These are phyloP conservation scores for barley (Hordeum vulgare) DNA, from an alignment of 176 grass and related monocot species.

Conservation along the genomic window MorexV3_pseudomolecules_assembly NC_058520.1:91708234-91708733, in stretches of 20 bases:
- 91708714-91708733: conserved; percentile 67
- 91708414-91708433: too few relatives aligned
- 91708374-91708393: too few relatives aligned
- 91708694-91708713: background rate
- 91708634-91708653: background rate
- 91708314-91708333: too few relatives aligned
- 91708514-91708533: background rate
- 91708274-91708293: too few relatives aligned
- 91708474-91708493: conserved; percentile 33
- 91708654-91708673: background rate
- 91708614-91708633: conserved; percentile 69
- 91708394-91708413: too few relatives aligned
- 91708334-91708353: too few relatives aligned
- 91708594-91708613: conserved; percentile 82
- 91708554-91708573: conserved; percentile 42
- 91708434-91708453: too few relatives aligned
- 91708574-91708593: conserved; percentile 75
- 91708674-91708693: background rate
- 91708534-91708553: background rate
- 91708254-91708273: too few relatives aligned
- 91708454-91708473: conserved; percentile 78
- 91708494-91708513: background rate
- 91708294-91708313: too few relatives aligned
- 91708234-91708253: too few relatives aligned
- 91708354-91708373: too few relatives aligned